Evolutionary conservation across 352 stramenopile species (phyloP).

Genomic region (Pythium sukuiense): DNA sequence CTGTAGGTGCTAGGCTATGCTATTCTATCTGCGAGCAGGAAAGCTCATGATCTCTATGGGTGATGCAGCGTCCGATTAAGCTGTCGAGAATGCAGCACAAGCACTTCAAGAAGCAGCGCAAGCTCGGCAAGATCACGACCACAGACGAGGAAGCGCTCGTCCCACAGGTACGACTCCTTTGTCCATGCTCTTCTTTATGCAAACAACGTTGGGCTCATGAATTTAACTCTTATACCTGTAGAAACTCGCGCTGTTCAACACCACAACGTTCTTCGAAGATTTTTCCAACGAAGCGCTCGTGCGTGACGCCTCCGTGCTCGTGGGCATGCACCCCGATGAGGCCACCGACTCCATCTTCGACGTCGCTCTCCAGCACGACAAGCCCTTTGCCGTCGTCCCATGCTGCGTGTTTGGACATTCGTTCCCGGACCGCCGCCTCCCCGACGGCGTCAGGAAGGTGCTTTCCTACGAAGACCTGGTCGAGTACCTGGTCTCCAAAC

Average conservation of each 20-base stretch:
- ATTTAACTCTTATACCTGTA: conserved; percentile 10
- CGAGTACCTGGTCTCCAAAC: conserved; percentile 75
- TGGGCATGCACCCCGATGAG: conserved; percentile 95
- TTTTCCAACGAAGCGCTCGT: conserved; percentile 54
- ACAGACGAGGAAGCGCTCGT: conserved; percentile 33
- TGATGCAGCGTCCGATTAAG: conserved; percentile 61
- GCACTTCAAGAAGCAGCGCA: conserved; percentile 62
- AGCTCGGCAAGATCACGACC: conserved; percentile 8
- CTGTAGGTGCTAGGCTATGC: conserved; percentile 30
- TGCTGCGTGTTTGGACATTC: conserved; percentile 94
- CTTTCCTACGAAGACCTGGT: conserved; percentile 79
- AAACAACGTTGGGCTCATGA: not conserved
- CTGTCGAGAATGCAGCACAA: conserved; percentile 71
- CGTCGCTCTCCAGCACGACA: conserved; percentile 84
- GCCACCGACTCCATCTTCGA: conserved; percentile 95
- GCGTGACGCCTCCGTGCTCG: conserved; percentile 71
- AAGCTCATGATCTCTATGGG: no score
- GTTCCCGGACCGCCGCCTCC: conserved; percentile 75
- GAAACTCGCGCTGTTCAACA: conserved; percentile 61
- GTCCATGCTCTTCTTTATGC: no score
- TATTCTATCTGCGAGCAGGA: no score
- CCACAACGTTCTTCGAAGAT: conserved; percentile 53
- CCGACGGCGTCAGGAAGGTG: conserved; percentile 48
- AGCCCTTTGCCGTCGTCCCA: conserved; percentile 95
- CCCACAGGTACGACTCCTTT: conserved; percentile 39